phyloP scores from a whole-genome alignment of 108 stramenopile species.

The Fragilariopsis cylindrus region DNA sequence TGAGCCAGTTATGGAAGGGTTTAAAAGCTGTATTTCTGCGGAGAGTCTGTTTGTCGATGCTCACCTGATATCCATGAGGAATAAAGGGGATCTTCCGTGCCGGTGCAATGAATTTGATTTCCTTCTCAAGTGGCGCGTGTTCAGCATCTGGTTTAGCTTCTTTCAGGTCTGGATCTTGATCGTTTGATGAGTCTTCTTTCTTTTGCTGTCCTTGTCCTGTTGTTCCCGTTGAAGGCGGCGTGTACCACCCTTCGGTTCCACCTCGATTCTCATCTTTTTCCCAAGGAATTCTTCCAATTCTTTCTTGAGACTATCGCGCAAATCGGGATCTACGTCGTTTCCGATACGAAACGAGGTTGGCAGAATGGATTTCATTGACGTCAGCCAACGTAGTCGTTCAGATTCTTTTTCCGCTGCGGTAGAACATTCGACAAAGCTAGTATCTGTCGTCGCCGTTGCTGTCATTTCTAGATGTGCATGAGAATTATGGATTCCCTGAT shows the following conservation, averaged over 20 bases:
- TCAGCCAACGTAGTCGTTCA: constrained; percentile 66
- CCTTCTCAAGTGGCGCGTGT: constrained; percentile 10
- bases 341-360: constrained; percentile 84
- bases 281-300: constrained; percentile 72
- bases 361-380: constrained; percentile 49
- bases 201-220: background rate
- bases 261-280: constrained; percentile 71
- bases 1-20: constrained; percentile 74
- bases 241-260: constrained; percentile 56
- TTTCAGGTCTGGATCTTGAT: constrained; percentile 11
- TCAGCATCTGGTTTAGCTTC: constrained; percentile 3
- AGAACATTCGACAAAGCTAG: constrained; percentile 45
- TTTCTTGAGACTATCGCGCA: constrained; percentile 50
- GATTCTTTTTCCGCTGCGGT: constrained; percentile 57
- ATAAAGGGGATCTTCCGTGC: constrained; percentile 73
- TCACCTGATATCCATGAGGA: constrained; percentile 70
- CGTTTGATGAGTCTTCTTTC: constrained; percentile 30
- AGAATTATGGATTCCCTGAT: constrained; percentile 61
- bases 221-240: constrained; percentile 35
- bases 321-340: constrained; percentile 54
- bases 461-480: constrained; percentile 12
- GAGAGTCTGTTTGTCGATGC: constrained; percentile 71
- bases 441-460: constrained; percentile 19
- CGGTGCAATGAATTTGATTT: constrained; percentile 56
- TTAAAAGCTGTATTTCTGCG: constrained; percentile 64